Conservation (phyloP, 768 basidiomycete genomes). For the Boletus rubescentipes region DNA sequence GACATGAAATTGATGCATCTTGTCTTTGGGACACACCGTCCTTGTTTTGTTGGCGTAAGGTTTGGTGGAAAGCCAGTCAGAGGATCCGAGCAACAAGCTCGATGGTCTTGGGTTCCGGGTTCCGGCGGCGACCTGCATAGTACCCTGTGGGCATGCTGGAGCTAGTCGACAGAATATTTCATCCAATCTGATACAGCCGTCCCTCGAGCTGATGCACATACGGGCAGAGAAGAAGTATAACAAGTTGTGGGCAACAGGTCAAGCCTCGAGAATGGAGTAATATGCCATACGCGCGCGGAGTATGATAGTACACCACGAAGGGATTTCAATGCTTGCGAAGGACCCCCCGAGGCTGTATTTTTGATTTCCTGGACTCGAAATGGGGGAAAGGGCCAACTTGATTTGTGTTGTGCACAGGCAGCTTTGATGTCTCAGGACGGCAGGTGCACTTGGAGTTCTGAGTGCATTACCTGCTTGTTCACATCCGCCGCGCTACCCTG, state of each 20-base stretch:
- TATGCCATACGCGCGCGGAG: background rate
- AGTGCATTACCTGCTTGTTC: slow-evolving; percentile 19
- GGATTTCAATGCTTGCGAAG: background rate
- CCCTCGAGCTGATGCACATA: background rate
- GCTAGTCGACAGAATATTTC: background rate
- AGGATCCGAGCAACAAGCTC: no score
- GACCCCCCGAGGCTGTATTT: background rate
- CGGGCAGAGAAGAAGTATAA: background rate
- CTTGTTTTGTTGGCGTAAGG: background rate
- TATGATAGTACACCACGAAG: background rate
- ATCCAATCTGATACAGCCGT: background rate
- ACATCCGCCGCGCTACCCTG: slow-evolving; percentile 29
- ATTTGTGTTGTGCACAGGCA: background rate
- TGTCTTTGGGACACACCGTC: background rate
- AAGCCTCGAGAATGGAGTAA: background rate
- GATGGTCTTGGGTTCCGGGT: no score
- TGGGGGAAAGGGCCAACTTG: no score
- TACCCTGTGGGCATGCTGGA: no score
- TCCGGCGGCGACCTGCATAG: background rate
- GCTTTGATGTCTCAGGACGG: slow-evolving; percentile 21
- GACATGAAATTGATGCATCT: background rate
- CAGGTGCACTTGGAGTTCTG: slow-evolving; percentile 14
- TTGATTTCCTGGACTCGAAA: background rate
- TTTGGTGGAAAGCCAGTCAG: no score
- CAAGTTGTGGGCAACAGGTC: background rate